Percentiles rank a stretch among this genome's conserved stretches.
Evolutionary conservation across 805 yeast genomes (phyloP).

Genomic region (Metschnikowia reukaufii): DNA sequence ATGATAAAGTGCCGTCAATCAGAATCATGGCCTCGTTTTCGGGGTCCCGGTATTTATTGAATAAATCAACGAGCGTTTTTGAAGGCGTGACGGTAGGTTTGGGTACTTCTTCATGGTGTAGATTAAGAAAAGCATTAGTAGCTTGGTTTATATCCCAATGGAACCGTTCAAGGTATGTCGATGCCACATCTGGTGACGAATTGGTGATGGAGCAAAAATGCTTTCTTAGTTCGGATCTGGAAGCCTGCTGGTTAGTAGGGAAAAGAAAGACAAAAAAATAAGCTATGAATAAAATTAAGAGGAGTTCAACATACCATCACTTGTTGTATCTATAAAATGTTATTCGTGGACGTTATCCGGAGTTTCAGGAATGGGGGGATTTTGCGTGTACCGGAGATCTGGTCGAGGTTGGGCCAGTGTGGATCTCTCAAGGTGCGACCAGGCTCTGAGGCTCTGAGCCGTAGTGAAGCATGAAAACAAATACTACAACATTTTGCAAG

Average conservation of each 20-base stretch:
- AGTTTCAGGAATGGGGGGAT: too few species aligned
- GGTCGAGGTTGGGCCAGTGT: too few species aligned
- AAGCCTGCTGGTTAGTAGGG: conserved; percentile 13
- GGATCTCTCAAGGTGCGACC: too few species aligned
- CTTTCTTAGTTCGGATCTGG: conserved; percentile 21
- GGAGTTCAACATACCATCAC: conserved; percentile 5
- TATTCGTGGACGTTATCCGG: too few species aligned
- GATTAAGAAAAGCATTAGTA: conserved; percentile 28
- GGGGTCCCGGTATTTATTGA: conserved; percentile 32
- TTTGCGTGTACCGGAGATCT: too few species aligned
- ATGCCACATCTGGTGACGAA: conserved; percentile 33
- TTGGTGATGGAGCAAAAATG: conserved; percentile 46
- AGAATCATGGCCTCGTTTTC: conserved; percentile 49
- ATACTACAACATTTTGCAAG: too few species aligned
- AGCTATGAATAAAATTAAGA: not conserved
- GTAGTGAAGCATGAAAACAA: too few species aligned
- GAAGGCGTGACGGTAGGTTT: not conserved
- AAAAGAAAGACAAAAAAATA: not conserved
- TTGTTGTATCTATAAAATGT: not conserved
- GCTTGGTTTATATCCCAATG: conserved; percentile 34
- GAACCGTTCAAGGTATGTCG: conserved; percentile 31
- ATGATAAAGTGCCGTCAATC: conserved; percentile 73
- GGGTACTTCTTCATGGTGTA: conserved; percentile 11
- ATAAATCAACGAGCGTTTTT: conserved; percentile 28
- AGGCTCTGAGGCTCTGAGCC: too few species aligned